Evolutionary conservation across 2,329 filamentous ascomycete genomes (phyloP), one percentile per base, ranked within the genome.

Genomic region (Colletotrichum sp.): DNA sequence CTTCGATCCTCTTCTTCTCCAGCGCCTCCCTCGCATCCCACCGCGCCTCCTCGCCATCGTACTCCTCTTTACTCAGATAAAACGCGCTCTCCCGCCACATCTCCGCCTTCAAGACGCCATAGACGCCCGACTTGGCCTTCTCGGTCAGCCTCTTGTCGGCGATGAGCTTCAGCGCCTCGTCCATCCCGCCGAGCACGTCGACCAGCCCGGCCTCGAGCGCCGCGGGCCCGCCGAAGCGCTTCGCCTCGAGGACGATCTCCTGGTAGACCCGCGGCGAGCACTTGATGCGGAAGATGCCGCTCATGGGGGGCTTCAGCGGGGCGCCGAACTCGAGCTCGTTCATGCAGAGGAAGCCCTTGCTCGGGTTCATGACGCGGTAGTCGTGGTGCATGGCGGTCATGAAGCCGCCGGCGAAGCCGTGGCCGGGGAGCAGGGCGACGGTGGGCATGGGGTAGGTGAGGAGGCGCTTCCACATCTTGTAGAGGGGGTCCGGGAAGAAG

Each of bases 341-440:
- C 79, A 97, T 86, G 84, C 95, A 96, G 52, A 94, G 83, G 84
- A 92, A 96, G n/a, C 95, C 95, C 25, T 90, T 88, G 3, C 88
- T 81, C 1, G 93, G 90, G 81, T 94, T 94, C 86, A 95, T 94
- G 79, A 97, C 88, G 32, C 95, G 91, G 86, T 97, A 97, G 85
- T 96, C 94, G 84, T 96, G 94, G 85, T 94, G 92, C 90, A 95
- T 94, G 74, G 94, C 91, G 12, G 94, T 87, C 93, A 97, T 96
- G 76, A 96, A 87, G n/a, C 94, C 95, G 61, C 91, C 95, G 8
- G 95, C 95, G 83, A 96, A 97, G 71, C 93, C 92, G 83, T 98
- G 95, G 27, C 95, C 95, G 80, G 95, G 95, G 71, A 96, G 81
- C 11, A 96, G 87, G n/a, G 94, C 93, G 66, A 97, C 85, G 5